Evolutionary conservation across 768 basidiomycete genomes (phyloP).

Genomic region (Auriscalpium orientale): DNA sequence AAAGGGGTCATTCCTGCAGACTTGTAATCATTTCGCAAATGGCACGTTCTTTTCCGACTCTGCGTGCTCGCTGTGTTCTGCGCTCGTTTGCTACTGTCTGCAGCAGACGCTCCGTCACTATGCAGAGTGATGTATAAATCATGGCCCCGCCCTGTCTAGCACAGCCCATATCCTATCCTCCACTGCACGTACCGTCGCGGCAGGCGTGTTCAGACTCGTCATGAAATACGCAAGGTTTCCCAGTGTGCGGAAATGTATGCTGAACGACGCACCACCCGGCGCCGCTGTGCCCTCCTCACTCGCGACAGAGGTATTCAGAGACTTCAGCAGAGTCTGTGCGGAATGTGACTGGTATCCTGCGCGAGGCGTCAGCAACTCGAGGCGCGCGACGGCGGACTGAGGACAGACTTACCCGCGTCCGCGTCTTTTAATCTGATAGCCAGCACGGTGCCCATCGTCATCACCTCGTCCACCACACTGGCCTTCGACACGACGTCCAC

Average conservation of each 20-base stretch:
- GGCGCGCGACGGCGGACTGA: neutral
- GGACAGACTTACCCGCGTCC: conserved; percentile 37
- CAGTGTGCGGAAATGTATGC: conserved; percentile 80
- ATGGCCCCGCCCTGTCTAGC: conserved; percentile 7
- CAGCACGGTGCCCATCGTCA: conserved; percentile 85
- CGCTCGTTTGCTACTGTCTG: neutral
- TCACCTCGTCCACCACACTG: conserved; percentile 57
- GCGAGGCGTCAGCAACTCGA: neutral
- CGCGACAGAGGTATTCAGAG: conserved; percentile 32
- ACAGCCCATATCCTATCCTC: conserved; percentile 55
- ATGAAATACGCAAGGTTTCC: conserved; percentile 94
- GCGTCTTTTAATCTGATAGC: conserved; percentile 64
- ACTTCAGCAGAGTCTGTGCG: conserved; percentile 52
- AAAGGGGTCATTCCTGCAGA: neutral
- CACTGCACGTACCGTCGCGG: conserved; percentile 44
- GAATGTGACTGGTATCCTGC: conserved; percentile 50
- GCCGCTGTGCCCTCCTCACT: conserved; percentile 28
- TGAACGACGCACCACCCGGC: conserved; percentile 50
- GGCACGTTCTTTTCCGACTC: neutral
- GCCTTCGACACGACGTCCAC: conserved; percentile 52
- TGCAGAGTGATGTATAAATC: neutral
- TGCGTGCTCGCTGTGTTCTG: neutral
- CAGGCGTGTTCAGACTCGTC: conserved; percentile 71
- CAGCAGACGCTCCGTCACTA: no score
- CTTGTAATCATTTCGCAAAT: neutral